A percentile compares a stretch with the other conserved stretches of the same genome.
Evolutionary conservation across 2,329 filamentous ascomycete genomes (phyloP).

Genomic region (Biscogniauxia mediterranea): DNA sequence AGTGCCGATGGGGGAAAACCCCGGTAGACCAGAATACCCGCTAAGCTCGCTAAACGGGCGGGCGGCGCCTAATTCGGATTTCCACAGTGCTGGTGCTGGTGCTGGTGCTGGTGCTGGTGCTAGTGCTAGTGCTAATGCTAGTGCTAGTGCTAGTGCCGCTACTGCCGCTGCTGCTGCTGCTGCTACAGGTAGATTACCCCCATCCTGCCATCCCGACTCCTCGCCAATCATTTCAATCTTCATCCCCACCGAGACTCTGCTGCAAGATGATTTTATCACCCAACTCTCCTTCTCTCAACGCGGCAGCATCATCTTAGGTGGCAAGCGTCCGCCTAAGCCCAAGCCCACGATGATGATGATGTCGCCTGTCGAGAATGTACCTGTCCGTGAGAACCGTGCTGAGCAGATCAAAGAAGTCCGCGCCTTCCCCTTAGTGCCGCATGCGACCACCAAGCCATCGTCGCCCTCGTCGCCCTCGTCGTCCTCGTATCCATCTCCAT

Average conservation of each 20-base stretch:
- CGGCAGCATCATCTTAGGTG: constrained; percentile 61
- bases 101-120: neutral
- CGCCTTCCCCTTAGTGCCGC: constrained; percentile 29
- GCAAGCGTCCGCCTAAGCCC: constrained; percentile 37
- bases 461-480: constrained; percentile 11
- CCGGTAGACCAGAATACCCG: constrained; percentile 19
- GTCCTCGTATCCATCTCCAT: constrained; percentile 5
- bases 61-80: constrained; percentile 21
- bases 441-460: constrained; percentile 18
- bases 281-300: constrained; percentile 60
- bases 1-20: constrained; percentile 14
- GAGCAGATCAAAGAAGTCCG: constrained; percentile 19
- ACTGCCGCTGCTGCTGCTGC: neutral
- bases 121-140: too few species aligned
- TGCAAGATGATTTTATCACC: constrained; percentile 58
- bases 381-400: constrained; percentile 10
- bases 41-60: constrained; percentile 13
- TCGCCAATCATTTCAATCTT: constrained; percentile 51
- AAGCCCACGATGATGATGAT: constrained; percentile 28
- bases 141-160: neutral
- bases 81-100: too few species aligned
- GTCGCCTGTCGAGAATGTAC: constrained; percentile 23
- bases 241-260: constrained; percentile 55
- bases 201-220: constrained; percentile 36
- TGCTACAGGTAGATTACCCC: constrained; percentile 22